Evolutionary conservation across 1,284 basidiomycete genomes (phyloP).

Genomic region (Melampsora americana): DNA sequence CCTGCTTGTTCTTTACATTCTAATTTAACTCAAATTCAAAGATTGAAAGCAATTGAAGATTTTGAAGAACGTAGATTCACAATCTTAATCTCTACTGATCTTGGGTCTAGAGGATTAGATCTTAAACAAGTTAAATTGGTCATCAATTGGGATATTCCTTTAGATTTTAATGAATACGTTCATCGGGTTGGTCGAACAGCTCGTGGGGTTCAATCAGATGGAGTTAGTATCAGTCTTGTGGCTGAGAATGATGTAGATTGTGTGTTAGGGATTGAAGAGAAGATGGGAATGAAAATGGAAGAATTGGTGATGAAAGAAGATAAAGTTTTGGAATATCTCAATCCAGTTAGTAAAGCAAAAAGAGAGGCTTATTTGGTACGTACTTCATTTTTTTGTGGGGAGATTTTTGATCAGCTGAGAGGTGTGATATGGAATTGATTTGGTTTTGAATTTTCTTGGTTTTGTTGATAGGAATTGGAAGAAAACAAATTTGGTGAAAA

Average conservation of each 20-base stretch:
- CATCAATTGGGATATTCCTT: slow-evolving; percentile 92
- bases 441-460: not conserved
- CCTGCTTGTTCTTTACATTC: slow-evolving; percentile 88
- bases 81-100: slow-evolving; percentile 53
- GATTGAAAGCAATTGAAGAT: slow-evolving; percentile 75
- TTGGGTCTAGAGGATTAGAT: slow-evolving; percentile 54
- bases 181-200: slow-evolving; percentile 76
- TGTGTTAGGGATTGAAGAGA: slow-evolving; percentile 76
- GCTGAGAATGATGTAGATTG: slow-evolving; percentile 88
- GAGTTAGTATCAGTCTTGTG: slow-evolving; percentile 87
- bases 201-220: slow-evolving; percentile 63
- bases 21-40: slow-evolving; percentile 81
- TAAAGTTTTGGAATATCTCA: slow-evolving; percentile 78
- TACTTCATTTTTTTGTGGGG: not conserved
- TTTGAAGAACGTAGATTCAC: slow-evolving; percentile 68
- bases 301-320: slow-evolving; percentile 75
- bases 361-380: slow-evolving; percentile 85
- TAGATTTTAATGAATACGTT: slow-evolving; percentile 61
- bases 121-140: slow-evolving; percentile 75
- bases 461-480: slow-evolving; percentile 17
- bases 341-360: slow-evolving; percentile 84
- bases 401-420: not conserved
- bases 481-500: slow-evolving; percentile 44
- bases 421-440: not conserved
- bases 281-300: slow-evolving; percentile 73